These are phyloP conservation scores for Pichia californica DNA, from an alignment of 805 yeast species.

Conservation along the genomic window DNA sequence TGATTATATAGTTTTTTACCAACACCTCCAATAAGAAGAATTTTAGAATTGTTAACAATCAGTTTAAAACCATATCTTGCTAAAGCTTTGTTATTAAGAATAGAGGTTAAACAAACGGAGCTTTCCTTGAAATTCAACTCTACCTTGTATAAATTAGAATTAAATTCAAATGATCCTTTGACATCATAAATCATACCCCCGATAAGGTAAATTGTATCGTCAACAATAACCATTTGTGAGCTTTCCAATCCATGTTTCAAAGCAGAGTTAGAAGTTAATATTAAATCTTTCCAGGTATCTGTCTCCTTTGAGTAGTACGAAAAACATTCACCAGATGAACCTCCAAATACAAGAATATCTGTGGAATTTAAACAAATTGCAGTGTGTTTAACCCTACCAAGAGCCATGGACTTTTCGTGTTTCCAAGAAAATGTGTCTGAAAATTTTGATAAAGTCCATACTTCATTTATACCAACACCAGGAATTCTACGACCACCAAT, in stretches of 20 bases:
- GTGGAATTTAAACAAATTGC: slow-evolving; percentile 26
- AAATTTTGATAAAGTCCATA: slow-evolving; percentile 32
- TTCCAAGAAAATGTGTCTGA: slow-evolving; percentile 34
- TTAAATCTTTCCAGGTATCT: slow-evolving; percentile 7
- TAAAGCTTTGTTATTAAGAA: slow-evolving; percentile 27
- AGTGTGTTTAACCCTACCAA: slow-evolving; percentile 47
- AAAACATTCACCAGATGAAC: slow-evolving; percentile 20
- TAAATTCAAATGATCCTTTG: slow-evolving; percentile 20
- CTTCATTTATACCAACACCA: slow-evolving; percentile 35
- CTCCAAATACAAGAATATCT: slow-evolving; percentile 46
- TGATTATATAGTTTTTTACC: slow-evolving; percentile 30
- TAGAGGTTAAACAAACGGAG: slow-evolving; percentile 18
- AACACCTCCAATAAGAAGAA: slow-evolving; percentile 15
- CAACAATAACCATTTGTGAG: slow-evolving; percentile 1
- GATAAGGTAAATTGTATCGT: slow-evolving; percentile 34
- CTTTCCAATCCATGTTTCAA: slow-evolving; percentile 2
- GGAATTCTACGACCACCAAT: slow-evolving; percentile 71
- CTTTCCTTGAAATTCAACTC: slow-evolving; percentile 12
- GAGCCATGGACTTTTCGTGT: slow-evolving; percentile 32
- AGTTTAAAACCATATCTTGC: slow-evolving; percentile 46
- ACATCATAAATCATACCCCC: slow-evolving; percentile 38
- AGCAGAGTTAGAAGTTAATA: background rate
- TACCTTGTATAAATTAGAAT: slow-evolving; percentile 31
- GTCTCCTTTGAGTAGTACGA: slow-evolving; percentile 20
- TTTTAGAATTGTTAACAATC: slow-evolving; percentile 23